Evolutionary conservation across 805 yeast species (phyloP), one percentile per base, ranked within the genome.

Genomic region (Schwanniomyces vanrijiae): DNA sequence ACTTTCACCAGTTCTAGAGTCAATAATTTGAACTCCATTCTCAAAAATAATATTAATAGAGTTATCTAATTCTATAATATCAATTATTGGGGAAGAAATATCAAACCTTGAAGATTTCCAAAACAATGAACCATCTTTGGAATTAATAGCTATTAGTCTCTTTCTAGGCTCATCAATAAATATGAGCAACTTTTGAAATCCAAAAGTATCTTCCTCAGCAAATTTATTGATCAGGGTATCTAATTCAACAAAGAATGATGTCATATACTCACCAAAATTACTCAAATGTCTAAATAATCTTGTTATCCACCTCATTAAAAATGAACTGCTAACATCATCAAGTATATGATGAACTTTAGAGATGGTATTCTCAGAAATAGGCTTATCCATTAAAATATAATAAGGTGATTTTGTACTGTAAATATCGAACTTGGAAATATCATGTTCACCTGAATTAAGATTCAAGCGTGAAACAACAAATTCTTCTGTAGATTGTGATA

Each of bases 71-170:
- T 55, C 57, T 14, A 54, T 39, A 25, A 61, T 33, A 22, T 55
- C 53, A 2, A 37, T 22, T 9, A 46, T 29, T 4, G 47, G 47
- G 8, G 18, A 45, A 21, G 29, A 42, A 40, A 3, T 25, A 37
- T 42, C 21, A 31, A 26, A 22, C 2, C 59, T 48, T 4, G 43
- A 25, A 2, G 39, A 26, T 18, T 45, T 54, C 86, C 85, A 82
- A 5, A 62, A 52, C 3, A 65, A 33, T 1, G 61, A 53, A 16
- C 80, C 78, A 43, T 71, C 62, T 5, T 61, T 54, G 1, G 78
- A 59, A 48, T 76, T 69, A 14, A 80, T 57, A 1, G 79, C 81
- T 8, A 73, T 60, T 1, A 83, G 42, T 40, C 66, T 68, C 4
- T 45, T 34, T 18, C 51, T 38, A 6, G 38, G 45, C 4, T 49